A percentile compares a stretch with the other conserved stretches of the same genome.
phyloP scores from a whole-genome alignment of 257 asterid genomes.

The Perilla frutescens region DNA sequence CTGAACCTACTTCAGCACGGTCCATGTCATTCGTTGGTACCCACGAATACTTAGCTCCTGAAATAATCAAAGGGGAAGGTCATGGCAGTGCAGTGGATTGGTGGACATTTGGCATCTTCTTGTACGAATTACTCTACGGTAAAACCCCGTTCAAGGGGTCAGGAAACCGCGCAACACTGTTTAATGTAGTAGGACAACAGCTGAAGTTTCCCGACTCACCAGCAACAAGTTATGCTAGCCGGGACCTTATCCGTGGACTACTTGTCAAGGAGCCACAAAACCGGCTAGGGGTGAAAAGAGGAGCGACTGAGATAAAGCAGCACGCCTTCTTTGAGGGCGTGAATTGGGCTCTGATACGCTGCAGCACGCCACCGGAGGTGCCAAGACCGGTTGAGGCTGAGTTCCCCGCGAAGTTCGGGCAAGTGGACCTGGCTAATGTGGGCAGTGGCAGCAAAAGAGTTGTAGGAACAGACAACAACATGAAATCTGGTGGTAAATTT shows the following conservation, averaged over 20 bases:
- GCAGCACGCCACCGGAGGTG: slow-evolving; percentile 89
- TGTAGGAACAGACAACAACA: slow-evolving; percentile 47
- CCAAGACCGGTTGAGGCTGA: slow-evolving; percentile 75
- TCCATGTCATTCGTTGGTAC: slow-evolving; percentile 93
- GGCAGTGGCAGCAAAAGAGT: slow-evolving; percentile 61
- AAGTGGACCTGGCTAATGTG: slow-evolving; percentile 51
- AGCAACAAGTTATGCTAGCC: slow-evolving; percentile 74
- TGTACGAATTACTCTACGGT: slow-evolving; percentile 76
- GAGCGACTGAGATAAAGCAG: slow-evolving; percentile 86
- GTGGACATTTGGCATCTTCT: slow-evolving; percentile 91
- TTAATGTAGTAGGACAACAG: slow-evolving; percentile 81
- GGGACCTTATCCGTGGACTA: slow-evolving; percentile 78
- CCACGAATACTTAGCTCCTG: slow-evolving; percentile 84
- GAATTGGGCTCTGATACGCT: slow-evolving; percentile 88
- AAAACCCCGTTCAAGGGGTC: slow-evolving; percentile 88
- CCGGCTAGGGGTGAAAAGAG: slow-evolving; percentile 78
- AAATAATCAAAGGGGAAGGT: slow-evolving; percentile 88
- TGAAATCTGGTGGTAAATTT: slow-evolving; percentile 78
- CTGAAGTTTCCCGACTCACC: slow-evolving; percentile 80
- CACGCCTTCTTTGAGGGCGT: slow-evolving; percentile 86
- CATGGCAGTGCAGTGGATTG: slow-evolving; percentile 94
- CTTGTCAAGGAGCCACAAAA: slow-evolving; percentile 86
- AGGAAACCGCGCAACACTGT: slow-evolving; percentile 77
- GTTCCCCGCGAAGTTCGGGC: slow-evolving; percentile 60
- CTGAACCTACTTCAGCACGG: slow-evolving; percentile 82